Evolutionary conservation across 148 eudicot species (phyloP).

Genomic region (Mesembryanthemum crystallinum): DNA sequence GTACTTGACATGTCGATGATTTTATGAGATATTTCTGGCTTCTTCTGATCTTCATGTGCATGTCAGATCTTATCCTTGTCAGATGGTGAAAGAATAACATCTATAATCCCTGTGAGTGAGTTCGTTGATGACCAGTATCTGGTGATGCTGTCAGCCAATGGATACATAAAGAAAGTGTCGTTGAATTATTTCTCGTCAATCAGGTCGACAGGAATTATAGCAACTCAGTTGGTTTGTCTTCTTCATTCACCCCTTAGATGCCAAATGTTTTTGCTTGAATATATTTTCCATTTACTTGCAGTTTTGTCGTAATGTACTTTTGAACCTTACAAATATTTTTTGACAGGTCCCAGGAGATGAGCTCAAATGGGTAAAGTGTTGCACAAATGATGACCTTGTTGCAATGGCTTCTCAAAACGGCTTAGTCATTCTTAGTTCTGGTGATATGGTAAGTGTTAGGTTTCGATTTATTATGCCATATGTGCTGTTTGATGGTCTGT

Average conservation of each 20-base stretch:
- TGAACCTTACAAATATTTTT: constrained; percentile 16
- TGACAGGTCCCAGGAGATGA: constrained; percentile 92
- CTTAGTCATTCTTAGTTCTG: constrained; percentile 69
- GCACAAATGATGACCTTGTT: constrained; percentile 80
- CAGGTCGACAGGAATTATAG: constrained; percentile 88
- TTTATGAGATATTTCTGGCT: constrained; percentile 9
- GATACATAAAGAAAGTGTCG: constrained; percentile 93
- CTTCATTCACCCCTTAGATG: constrained; percentile 9
- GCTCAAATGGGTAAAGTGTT: constrained; percentile 86
- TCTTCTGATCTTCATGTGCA: constrained; percentile 19
- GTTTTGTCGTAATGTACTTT: constrained; percentile 3
- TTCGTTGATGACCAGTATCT: constrained; percentile 80
- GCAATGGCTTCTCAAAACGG: constrained; percentile 99
- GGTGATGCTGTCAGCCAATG: constrained; percentile 86
- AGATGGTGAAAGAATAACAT: constrained; percentile 91
- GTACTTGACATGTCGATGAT: not conserved
- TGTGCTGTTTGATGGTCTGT: not conserved
- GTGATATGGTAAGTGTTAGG: constrained; percentile 56
- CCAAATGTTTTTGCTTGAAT: not conserved
- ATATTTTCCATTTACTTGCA: constrained; percentile 9
- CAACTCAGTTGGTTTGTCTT: constrained; percentile 86
- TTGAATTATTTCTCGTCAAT: constrained; percentile 83
- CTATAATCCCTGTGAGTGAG: constrained; percentile 88
- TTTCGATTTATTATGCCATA: not conserved
- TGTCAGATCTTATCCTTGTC: constrained; percentile 79